These are phyloP conservation scores for Termitomyces sp. DNA, from an alignment of 1,284 basidiomycete species.

Conservation along the genomic window DNA sequence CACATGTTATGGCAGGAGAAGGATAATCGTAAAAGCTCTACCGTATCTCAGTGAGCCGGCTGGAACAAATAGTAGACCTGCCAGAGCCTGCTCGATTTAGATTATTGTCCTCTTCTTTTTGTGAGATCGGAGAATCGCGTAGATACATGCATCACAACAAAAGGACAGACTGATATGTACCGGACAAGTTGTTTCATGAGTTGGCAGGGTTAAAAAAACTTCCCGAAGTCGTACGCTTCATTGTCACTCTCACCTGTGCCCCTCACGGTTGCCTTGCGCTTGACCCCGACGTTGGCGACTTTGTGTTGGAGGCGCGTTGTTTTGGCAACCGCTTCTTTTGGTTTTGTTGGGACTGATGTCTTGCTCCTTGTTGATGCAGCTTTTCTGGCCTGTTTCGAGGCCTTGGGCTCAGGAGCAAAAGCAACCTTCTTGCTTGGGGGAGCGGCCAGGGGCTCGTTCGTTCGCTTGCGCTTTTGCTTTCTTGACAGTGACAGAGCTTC, in stretches of 20 bases:
- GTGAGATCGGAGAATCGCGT: too few species aligned
- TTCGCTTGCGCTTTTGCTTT: constrained; percentile 50
- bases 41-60: too few species aligned
- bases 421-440: constrained; percentile 48
- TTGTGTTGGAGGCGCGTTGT: constrained; percentile 16
- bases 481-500: constrained; percentile 28
- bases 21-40: too few species aligned
- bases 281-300: constrained; percentile 21
- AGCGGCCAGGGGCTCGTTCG: constrained; percentile 24
- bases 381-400: constrained; percentile 28
- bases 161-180: too few species aligned
- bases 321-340: constrained; percentile 6
- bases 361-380: constrained; percentile 18
- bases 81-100: too few species aligned
- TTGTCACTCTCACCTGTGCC: constrained; percentile 19
- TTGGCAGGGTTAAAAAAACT: constrained; percentile 38
- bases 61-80: too few species aligned
- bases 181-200: not conserved
- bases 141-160: too few species aligned
- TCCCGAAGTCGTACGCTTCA: constrained; percentile 51
- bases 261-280: constrained; percentile 22
- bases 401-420: constrained; percentile 29
- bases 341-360: constrained; percentile 3
- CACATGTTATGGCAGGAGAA: too few species aligned
- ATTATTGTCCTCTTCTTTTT: too few species aligned